phyloP scores from a whole-genome alignment of 1,284 basidiomycete genomes.

The Pulveroboletus ridleyi region DNA sequence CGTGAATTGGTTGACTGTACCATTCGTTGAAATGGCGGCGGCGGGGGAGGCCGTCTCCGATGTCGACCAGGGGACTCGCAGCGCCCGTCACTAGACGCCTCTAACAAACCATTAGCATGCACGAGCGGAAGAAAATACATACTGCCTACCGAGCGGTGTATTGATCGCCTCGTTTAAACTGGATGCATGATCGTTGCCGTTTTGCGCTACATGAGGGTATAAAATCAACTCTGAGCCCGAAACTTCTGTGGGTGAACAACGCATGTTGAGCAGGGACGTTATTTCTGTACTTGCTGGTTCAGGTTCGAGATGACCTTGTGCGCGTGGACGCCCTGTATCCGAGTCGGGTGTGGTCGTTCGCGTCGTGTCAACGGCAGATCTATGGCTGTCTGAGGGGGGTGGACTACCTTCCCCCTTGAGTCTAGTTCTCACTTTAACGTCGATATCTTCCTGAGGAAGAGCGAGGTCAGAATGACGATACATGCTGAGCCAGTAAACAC shows the following conservation, averaged over 20 bases:
- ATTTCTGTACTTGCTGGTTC: not conserved
- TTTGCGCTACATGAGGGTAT: not conserved
- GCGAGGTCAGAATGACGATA: not conserved
- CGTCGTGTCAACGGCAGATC: not conserved
- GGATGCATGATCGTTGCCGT: not conserved
- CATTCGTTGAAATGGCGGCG: conserved; percentile 3
- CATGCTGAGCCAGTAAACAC: not conserved
- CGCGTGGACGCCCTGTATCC: not conserved
- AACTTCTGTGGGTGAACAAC: not conserved
- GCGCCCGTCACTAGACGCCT: not conserved
- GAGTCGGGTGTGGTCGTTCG: not conserved
- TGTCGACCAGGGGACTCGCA: not conserved
- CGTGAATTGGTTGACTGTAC: not conserved
- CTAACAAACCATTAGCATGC: conserved; percentile 11
- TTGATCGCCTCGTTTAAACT: conserved; percentile 10
- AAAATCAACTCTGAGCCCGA: not conserved
- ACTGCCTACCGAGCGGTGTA: conserved; percentile 12
- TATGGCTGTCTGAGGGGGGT: not conserved
- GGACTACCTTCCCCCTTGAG: conserved; percentile 5
- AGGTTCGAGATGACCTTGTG: not conserved
- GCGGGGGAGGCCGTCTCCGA: conserved; percentile 16
- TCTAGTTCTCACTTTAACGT: conserved; percentile 9
- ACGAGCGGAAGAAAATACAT: not conserved
- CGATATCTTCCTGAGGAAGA: conserved; percentile 17
- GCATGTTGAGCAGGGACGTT: conserved; percentile 8